Conservation (phyloP, 805 yeast species). For the Kluyveromyces siamensis region DNA sequence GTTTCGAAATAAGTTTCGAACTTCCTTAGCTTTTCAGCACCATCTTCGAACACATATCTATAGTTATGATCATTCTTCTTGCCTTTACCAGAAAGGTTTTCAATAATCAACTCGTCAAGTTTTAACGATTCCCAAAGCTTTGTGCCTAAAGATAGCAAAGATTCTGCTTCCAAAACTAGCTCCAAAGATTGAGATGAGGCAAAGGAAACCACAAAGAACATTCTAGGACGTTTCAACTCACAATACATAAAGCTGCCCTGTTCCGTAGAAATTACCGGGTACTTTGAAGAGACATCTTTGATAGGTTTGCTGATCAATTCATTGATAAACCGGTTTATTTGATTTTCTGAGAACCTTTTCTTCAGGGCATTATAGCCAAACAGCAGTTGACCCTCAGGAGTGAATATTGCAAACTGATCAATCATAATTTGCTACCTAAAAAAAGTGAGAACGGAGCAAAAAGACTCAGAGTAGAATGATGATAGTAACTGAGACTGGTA, state of each 20-base stretch:
- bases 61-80: constrained; percentile 22
- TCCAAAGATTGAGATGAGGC: constrained; percentile 33
- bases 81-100: constrained; percentile 25
- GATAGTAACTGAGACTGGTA: no score
- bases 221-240: constrained; percentile 26
- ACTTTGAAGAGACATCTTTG: constrained; percentile 12
- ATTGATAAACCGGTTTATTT: constrained; percentile 21
- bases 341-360: constrained; percentile 22
- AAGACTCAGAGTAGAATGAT: no score
- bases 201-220: constrained; percentile 33
- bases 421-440: constrained; percentile 14
- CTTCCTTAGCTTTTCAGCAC: constrained; percentile 29
- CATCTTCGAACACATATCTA: constrained; percentile 20
- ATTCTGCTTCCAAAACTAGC: constrained; percentile 36
- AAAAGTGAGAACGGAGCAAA: no score
- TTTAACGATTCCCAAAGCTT: constrained; percentile 30
- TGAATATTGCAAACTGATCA: constrained; percentile 26
- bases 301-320: constrained; percentile 20
- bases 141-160: constrained; percentile 31
- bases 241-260: constrained; percentile 17
- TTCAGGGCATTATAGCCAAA: constrained; percentile 21
- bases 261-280: constrained; percentile 5
- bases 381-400: constrained; percentile 24
- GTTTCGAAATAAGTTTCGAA: constrained; percentile 32
- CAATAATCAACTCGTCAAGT: constrained; percentile 21